phyloP scores from a whole-genome alignment of 2,329 filamentous ascomycete genomes.

The Colletotrichum nymphaeae region DNA sequence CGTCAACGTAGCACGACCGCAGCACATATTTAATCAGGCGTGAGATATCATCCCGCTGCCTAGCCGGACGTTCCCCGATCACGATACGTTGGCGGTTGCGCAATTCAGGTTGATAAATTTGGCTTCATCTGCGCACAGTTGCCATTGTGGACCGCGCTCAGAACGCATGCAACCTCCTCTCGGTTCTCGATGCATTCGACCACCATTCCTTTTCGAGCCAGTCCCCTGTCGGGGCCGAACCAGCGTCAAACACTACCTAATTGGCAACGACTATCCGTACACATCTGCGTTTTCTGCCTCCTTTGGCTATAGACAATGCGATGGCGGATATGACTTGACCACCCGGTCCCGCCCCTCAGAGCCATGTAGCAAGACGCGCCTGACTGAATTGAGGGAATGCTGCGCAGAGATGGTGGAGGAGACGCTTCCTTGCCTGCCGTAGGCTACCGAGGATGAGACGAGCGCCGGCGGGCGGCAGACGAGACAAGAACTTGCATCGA shows the following conservation, averaged over 20 bases:
- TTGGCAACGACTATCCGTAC: neutral
- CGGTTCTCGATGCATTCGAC: slow-evolving; percentile 22
- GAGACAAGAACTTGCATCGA: neutral
- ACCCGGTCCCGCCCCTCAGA: neutral
- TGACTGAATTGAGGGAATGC: neutral
- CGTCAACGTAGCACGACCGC: neutral
- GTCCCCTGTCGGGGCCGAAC: neutral
- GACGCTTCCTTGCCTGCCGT: neutral
- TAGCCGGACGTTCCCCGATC: neutral
- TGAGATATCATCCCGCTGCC: neutral
- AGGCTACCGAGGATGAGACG: neutral
- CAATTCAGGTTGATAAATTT: neutral
- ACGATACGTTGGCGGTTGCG: neutral
- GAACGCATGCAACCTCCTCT: neutral
- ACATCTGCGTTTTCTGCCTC: neutral
- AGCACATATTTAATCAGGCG: neutral
- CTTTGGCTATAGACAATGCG: neutral
- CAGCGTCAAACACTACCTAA: neutral
- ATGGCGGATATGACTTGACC: neutral
- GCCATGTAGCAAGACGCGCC: neutral
- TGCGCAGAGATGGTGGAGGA: neutral
- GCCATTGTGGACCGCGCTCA: slow-evolving; percentile 4
- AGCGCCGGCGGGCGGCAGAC: neutral
- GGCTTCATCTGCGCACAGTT: slow-evolving; percentile 15
- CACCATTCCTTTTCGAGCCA: slow-evolving; percentile 18